Base-by-base conservation (phyloP, 192 early-diverging fungal genomes). In the Podila horticola region DNA sequence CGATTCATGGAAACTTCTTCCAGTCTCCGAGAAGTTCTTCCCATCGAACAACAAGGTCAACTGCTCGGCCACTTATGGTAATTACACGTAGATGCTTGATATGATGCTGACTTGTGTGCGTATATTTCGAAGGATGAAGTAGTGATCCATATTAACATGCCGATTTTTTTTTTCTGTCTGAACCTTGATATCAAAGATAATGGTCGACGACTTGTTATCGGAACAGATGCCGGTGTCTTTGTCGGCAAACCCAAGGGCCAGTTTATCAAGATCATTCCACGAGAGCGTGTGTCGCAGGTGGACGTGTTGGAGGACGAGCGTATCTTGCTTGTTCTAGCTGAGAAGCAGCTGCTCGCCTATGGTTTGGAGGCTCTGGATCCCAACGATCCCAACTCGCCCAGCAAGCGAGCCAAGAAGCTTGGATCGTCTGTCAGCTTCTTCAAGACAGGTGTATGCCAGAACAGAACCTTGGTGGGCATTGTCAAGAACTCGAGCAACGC, bases 221-320 rank as follows among this genome's bases (percentile, higher is more conserved):
- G 94, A 28, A 93, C 96, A 2, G 96, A 98, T 71, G 83, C 88
- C 26, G 97, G 97, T 6, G 83, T 98, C 20, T 98, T 91, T 69
- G 84, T 94, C 3, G 92, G 91, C 5, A 85, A 84, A 62, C 75
- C 86, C 13, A 84, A 84, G 62, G 86, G 74, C 24, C 84, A 85
- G 67, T 72, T 84, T 67, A 75, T 82, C 70, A 86, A 88, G 52
- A 85, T 91, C 36, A 73, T 97, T 19, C 79, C 86, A 28, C 61
- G 95, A 52, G 95, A 96, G 62, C 91, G 91, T 73, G 91, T 97
- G 52, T 87, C 84, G 30, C 97, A 99, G 83, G 89, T 99, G 50
- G 96, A 97, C 75, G 91, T 95, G 45, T 72, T 98, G 60, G 91
- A 92, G 74, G 88, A 93, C n/a, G 89, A 88, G 72, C 91, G 92